Evolutionary conservation across 768 basidiomycete species (phyloP).

Genomic region (Amanita jacksonii): DNA sequence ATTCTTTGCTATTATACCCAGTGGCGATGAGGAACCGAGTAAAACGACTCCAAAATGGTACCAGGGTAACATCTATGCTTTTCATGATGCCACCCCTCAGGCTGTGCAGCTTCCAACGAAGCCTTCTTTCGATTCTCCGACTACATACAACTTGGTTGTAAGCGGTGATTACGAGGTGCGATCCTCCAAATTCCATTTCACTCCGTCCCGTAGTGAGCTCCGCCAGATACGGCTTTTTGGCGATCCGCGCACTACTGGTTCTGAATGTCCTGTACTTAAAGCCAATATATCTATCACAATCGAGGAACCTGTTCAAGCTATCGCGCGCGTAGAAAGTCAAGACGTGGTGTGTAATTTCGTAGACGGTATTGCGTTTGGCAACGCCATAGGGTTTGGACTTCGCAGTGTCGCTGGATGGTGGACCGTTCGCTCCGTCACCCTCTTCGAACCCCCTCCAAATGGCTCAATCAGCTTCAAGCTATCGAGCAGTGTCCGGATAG

Average conservation of each 20-base stretch:
- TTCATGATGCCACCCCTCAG: slow-evolving; percentile 43
- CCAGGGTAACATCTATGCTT: slow-evolving; percentile 77
- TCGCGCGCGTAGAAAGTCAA: slow-evolving; percentile 39
- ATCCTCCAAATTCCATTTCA: slow-evolving; percentile 1
- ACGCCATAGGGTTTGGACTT: slow-evolving; percentile 56
- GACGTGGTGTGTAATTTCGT: slow-evolving; percentile 62
- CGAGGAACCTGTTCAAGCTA: slow-evolving; percentile 18
- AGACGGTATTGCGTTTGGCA: slow-evolving; percentile 66
- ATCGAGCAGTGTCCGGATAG: slow-evolving; percentile 27
- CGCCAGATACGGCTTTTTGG: slow-evolving; percentile 75
- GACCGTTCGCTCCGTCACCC: slow-evolving; percentile 29
- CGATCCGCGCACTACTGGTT: slow-evolving; percentile 41
- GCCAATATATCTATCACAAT: slow-evolving; percentile 41
- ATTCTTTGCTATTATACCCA: slow-evolving; percentile 63
- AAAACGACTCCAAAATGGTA: slow-evolving; percentile 48
- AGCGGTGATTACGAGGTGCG: slow-evolving; percentile 75
- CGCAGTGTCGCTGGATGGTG: slow-evolving; percentile 47
- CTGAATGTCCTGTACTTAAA: slow-evolving; percentile 42
- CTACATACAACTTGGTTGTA: slow-evolving; percentile 58
- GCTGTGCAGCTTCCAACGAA: slow-evolving; percentile 37
- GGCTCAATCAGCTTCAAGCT: background rate
- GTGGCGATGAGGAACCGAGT: slow-evolving; percentile 12
- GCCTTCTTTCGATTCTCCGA: slow-evolving; percentile 32
- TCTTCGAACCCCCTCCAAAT: background rate
- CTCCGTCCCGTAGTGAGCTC: slow-evolving; percentile 2